Evolutionary conservation across 2,329 filamentous ascomycete genomes (phyloP), one percentile per base, ranked within the genome.

Genomic region (Penicillium sp.): DNA sequence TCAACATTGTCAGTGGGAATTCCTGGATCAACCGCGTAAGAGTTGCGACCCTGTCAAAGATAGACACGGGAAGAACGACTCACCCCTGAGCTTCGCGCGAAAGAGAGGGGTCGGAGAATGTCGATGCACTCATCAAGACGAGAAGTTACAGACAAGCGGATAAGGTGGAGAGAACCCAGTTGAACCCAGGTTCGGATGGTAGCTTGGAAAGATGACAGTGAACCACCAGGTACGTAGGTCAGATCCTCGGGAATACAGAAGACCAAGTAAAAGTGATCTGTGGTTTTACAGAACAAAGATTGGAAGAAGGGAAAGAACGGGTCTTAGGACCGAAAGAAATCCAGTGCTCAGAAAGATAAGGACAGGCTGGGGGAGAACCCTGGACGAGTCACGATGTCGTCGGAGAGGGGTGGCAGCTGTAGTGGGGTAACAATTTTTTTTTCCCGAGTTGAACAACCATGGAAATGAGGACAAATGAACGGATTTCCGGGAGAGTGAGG

Each of bases 111-210:
- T 74, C 72, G 57, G 70, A 60, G 62, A 69, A 74, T 61, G 70
- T 70, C 64, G 71, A 66, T 63, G 68, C 70, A 72, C 71, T 74
- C 72, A 74, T 75, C 68, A 72, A 74, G 71, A 66, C 67, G 64
- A 68, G 57, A 49, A 64, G 58, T 61, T 53, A 55, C 51, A 32
- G 56, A 59, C 51, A 58, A 49, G 57, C 51, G 60, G 48, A 58
- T 53, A 51, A 57, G 60, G 47, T 63, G 50, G 53, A 49, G 48
- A 51, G 57, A 47, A 56, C 50, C 51, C 38, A 48, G 36, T 45
- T 55, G 32, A 35, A 35, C 35, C 47, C 27, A 26, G n/a, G 30
- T 14, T 34, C 30, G 36, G 23, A 55, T 40, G 51, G 47, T 42
- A 32, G 47, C 46, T 51, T 48, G 35, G 46, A 50, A 18, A 41